Conservation (phyloP, 2,329 filamentous ascomycete genomes). For the Trichoderma koningii region DNA sequence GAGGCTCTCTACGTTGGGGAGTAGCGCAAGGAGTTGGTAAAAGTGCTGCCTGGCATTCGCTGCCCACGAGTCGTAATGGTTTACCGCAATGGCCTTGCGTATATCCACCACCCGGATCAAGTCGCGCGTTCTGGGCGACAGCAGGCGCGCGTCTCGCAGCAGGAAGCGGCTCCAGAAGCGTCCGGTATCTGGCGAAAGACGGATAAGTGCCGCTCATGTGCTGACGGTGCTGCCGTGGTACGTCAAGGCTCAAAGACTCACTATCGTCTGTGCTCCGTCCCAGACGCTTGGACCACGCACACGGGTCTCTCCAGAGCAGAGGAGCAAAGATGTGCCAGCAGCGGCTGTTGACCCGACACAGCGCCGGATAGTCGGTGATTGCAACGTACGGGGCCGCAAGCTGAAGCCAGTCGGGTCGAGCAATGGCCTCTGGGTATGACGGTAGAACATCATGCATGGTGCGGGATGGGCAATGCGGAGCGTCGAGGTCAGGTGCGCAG, state of each 20-base stretch:
- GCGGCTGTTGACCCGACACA: slow-evolving; percentile 52
- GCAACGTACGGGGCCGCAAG: slow-evolving; percentile 50
- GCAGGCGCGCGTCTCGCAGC: slow-evolving; percentile 40
- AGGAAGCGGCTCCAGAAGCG: slow-evolving; percentile 54
- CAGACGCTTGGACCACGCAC: slow-evolving; percentile 43
- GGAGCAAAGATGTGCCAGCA: slow-evolving; percentile 55
- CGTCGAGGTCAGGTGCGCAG: background rate
- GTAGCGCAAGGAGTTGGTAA: slow-evolving; percentile 41
- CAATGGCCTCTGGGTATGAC: slow-evolving; percentile 55
- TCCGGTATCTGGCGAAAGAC: slow-evolving; percentile 44
- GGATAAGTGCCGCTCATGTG: background rate
- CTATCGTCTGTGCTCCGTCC: slow-evolving; percentile 50
- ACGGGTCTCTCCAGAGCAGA: slow-evolving; percentile 55
- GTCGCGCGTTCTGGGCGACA: slow-evolving; percentile 44
- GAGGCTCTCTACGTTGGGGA: slow-evolving; percentile 51
- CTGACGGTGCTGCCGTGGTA: background rate
- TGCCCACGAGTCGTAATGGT: slow-evolving; percentile 45
- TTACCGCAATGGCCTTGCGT: slow-evolving; percentile 43
- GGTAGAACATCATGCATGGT: slow-evolving; percentile 42
- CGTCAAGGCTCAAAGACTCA: slow-evolving; percentile 37
- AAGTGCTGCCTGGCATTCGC: slow-evolving; percentile 42
- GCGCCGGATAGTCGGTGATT: slow-evolving; percentile 45
- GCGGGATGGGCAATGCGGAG: slow-evolving; percentile 31
- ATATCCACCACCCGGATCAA: slow-evolving; percentile 54
- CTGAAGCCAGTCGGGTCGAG: slow-evolving; percentile 51